Conservation (phyloP, 2,329 filamentous ascomycete species). For the Botrytis paeoniae region DNA sequence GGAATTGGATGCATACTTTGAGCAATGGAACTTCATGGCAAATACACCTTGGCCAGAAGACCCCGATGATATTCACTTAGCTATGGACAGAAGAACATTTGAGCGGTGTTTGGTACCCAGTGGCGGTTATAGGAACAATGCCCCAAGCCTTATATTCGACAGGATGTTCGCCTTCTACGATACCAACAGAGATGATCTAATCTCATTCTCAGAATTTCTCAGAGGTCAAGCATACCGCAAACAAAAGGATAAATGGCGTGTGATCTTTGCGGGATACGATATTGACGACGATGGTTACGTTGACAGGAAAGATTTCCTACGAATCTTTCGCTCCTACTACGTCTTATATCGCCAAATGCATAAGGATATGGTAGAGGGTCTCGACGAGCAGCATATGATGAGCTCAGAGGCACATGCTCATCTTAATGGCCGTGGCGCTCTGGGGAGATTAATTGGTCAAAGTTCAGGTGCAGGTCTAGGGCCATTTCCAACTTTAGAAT, state of each 20-base stretch:
- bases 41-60: slow-evolving; percentile 81
- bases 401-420: slow-evolving; percentile 75
- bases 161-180: slow-evolving; percentile 98
- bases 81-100: slow-evolving; percentile 90
- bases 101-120: slow-evolving; percentile 85
- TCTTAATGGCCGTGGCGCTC: slow-evolving; percentile 66
- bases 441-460: slow-evolving; percentile 57
- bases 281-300: slow-evolving; percentile 85
- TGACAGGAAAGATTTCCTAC: slow-evolving; percentile 79
- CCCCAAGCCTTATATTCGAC: slow-evolving; percentile 89
- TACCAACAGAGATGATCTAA: slow-evolving; percentile 80
- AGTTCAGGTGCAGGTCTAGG: slow-evolving; percentile 39
- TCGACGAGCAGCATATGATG: slow-evolving; percentile 75
- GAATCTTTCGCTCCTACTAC: slow-evolving; percentile 91
- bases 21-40: slow-evolving; percentile 94
- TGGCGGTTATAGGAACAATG: slow-evolving; percentile 72
- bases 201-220: slow-evolving; percentile 90
- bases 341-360: slow-evolving; percentile 87
- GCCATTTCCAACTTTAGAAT: slow-evolving; percentile 58
- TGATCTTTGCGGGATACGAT: slow-evolving; percentile 87
- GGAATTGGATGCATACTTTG: slow-evolving; percentile 90
- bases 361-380: slow-evolving; percentile 72
- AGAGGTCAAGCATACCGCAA: slow-evolving; percentile 72
- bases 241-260: slow-evolving; percentile 64
- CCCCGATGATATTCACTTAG: slow-evolving; percentile 71